Conservation (phyloP, 1,139 yeast species). For the Taiozyma sp. region DNA sequence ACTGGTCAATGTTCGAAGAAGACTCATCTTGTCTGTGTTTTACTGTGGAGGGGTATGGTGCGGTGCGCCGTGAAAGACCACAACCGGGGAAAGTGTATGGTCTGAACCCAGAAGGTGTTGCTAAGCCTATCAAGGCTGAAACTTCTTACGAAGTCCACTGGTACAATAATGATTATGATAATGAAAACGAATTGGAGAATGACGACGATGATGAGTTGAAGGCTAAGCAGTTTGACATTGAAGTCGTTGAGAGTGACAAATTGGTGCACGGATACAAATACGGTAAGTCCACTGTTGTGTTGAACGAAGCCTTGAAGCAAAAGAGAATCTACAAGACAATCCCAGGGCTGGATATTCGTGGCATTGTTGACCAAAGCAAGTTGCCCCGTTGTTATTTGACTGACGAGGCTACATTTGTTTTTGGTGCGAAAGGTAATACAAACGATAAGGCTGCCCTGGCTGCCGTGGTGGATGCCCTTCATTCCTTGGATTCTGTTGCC, state of each 20-base stretch:
- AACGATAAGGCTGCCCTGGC: conserved; percentile 42
- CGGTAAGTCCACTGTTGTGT: conserved; percentile 55
- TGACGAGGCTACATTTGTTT: conserved; percentile 52
- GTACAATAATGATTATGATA: conserved; percentile 24
- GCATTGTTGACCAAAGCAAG: conserved; percentile 41
- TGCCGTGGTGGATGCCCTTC: conserved; percentile 51
- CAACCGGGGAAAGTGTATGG: conserved; percentile 31
- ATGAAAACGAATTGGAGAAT: conserved; percentile 23
- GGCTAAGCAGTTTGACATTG: conserved; percentile 13
- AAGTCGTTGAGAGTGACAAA: conserved; percentile 27
- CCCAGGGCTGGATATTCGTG: conserved; percentile 59
- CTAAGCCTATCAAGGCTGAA: conserved; percentile 22
- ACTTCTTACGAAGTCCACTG: conserved; percentile 26
- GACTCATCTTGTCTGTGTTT: conserved; percentile 30
- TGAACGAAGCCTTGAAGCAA: conserved; percentile 40
- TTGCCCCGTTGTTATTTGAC: conserved; percentile 56
- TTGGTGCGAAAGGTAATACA: conserved; percentile 36
- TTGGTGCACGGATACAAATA: conserved; percentile 55
- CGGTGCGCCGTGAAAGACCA: conserved; percentile 43
- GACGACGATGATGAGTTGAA: conserved; percentile 17
- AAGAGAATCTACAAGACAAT: conserved; percentile 35
- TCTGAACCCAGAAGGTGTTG: conserved; percentile 17
- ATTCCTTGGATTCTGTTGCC: conserved; percentile 43
- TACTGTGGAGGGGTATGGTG: conserved; percentile 63
- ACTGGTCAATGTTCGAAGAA: conserved; percentile 11